Base-by-base conservation (phyloP, 108 stramenopile species). In the Skeletonema potamos region DNA sequence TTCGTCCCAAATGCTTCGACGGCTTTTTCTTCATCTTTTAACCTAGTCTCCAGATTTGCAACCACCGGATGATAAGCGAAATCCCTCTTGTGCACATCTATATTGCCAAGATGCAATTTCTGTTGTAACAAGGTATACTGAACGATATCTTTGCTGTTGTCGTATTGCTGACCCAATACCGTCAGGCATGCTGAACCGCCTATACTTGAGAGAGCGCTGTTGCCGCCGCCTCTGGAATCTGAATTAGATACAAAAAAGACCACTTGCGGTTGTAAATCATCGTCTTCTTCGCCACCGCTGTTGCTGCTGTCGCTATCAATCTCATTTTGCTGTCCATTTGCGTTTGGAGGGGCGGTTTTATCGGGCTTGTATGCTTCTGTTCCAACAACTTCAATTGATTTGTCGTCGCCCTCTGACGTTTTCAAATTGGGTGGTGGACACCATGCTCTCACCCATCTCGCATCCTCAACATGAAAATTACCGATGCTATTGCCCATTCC, bases 61-160 rank as follows among this genome's bases (percentile, higher is more conserved):
- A 44, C 60, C 51, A 79, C 77, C 12, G 77, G 71, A 62, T 72
- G 65, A 48, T 79, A 79, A 1, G 77, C 77, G 63, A 72, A 79
- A 33, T 79, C 77, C 18, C 44, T 66, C 44, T 46, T 56, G 33
- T 79, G 77, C 43, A 79, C 62, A 66, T 72, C 77, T 6, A 79
- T 48, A 63, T 68, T 68, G 4, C 77, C 77, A n/a, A 79, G 28
- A 27, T 68, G 43, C 3, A 20, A n/a, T 41, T 68, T 66, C 4
- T 61, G 66, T 30, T 33, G 60, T 26, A 79, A 15, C 30, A 79
- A 68, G 17, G 62, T 54, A 48, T 79, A 79, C 48, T 72, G 77
- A 20, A 68, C 34, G 5, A 79, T 71, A 0, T 57, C 57, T 24
- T 62, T 48, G 51, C 72, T 64, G 39, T 20, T 6, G 48, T 72